Base-by-base conservation (phyloP, 2,329 filamentous ascomycete genomes). In the Sporothrix pseudoabietina region DNA sequence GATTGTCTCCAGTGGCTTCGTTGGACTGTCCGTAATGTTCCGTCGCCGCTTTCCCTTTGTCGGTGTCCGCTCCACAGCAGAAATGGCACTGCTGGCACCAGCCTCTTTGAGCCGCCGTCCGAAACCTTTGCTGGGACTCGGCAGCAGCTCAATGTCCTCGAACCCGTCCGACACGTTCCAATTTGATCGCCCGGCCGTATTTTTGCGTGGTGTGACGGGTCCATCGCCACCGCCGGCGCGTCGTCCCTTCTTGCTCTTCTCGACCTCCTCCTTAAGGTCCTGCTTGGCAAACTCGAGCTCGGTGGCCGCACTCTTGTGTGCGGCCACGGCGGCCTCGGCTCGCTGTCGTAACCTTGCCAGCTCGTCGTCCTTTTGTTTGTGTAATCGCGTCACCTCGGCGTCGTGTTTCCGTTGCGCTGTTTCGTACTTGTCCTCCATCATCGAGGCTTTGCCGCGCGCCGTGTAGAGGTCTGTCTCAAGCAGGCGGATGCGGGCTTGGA, bases 81-180 rank as follows among this genome's bases (percentile, higher is more conserved):
- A 81, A 16, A 81, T 78, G 2, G 85, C 83, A 1, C 86, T 81
- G 0, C 85, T 80, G 0, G 83, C 69, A 14, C 39, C 83, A 0
- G 80, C 79, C 71, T 83, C 82, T 75, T 80, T 84, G 76, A 76
- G 70, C 76, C 82, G 76, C 78, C 79, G 70, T 1, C 83, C 81
- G 70, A 84, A 82, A 0, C 83, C 83, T 77, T 87, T 88, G 78
- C 81, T 86, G 0, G 87, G 88, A 72, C 87, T 89, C 5, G 80
- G 79, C 8, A 84, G 83, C 72, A 88, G 83, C 75, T 89, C 87
- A 75, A 88, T 83, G 74, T 93, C 89, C 74, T 94, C 92, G 77
- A 96, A 96, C 0, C 93, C 93, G 80, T 96, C 93, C 1, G 91
- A 87, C 69, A 92, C 83, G 0, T 86, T 84, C 81, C 87, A 87